Percentiles rank a stretch among this genome's conserved stretches.
phyloP scores from a whole-genome alignment of 345 rosid genomes.

The Populus ilicifolia region DNA sequence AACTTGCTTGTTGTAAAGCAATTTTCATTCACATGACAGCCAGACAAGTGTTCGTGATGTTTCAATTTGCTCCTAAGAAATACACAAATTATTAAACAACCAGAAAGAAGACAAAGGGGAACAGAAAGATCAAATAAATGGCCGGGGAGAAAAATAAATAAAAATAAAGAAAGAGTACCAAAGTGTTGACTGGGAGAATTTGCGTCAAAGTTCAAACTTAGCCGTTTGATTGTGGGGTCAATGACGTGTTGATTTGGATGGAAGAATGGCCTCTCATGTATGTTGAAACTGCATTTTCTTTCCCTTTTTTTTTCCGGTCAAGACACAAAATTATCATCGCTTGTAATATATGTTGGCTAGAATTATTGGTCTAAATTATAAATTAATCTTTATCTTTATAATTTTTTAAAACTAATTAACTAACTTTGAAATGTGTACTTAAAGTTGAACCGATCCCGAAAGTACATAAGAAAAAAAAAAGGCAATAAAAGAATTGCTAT shows the following conservation, averaged over 20 bases:
- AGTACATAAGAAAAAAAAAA: no score
- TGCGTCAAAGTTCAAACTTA: conserved; percentile 9
- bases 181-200: not conserved
- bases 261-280: not conserved
- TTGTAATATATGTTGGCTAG: not conserved
- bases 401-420: no score
- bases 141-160: not conserved
- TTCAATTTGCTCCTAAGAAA: not conserved
- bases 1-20: no score
- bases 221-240: conserved; percentile 1
- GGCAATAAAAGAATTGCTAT: no score
- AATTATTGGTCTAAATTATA: no score
- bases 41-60: not conserved
- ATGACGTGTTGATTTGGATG: not conserved
- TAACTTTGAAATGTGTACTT: no score
- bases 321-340: not conserved
- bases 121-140: no score
- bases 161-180: not conserved
- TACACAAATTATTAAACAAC: no score
- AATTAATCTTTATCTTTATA: no score
- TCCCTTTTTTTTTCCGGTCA: not conserved
- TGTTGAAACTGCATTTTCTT: not conserved
- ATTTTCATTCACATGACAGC: not conserved
- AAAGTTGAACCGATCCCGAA: no score
- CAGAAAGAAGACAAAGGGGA: no score